A percentile compares a stretch with the other conserved stretches of the same genome.
Conservation (phyloP, 2,329 filamentous ascomycete genomes). For the Passalora sequoiae region DNA sequence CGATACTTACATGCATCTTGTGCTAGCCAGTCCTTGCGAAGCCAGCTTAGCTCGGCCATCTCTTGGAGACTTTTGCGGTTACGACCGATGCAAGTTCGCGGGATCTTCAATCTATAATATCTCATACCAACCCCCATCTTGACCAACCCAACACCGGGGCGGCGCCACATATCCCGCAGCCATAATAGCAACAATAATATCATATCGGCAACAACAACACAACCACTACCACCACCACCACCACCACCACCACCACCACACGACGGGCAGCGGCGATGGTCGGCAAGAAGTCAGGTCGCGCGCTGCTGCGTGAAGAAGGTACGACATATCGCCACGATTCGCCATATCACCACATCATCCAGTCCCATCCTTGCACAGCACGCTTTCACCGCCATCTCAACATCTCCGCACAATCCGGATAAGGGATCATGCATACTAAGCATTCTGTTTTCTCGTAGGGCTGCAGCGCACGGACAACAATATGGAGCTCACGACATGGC, state of each 20-base stretch:
- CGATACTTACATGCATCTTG: background rate
- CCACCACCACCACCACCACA: too few relatives aligned
- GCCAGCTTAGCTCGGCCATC: conserved; percentile 4
- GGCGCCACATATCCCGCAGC: background rate
- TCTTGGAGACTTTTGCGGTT: background rate
- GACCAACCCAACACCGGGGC: background rate
- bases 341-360: conserved; percentile 4
- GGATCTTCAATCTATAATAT: background rate
- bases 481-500: conserved; percentile 93
- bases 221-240: too few relatives aligned
- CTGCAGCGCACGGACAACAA: conserved; percentile 97
- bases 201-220: too few relatives aligned
- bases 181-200: conserved; percentile 1
- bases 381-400: conserved; percentile 15
- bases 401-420: conserved; percentile 10
- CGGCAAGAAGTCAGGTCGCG: conserved; percentile 61
- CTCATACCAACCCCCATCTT: conserved; percentile 4
- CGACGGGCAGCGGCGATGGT: conserved; percentile 54
- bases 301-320: conserved; percentile 58
- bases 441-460: conserved; percentile 49
- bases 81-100: background rate
- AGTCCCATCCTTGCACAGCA: conserved; percentile 11
- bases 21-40: conserved; percentile 3
- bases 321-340: conserved; percentile 19
- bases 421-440: conserved; percentile 23